These are phyloP conservation scores for Aureobasidium sp. DNA, from an alignment of 2,329 filamentous ascomycete species.

Conservation along the genomic window DNA sequence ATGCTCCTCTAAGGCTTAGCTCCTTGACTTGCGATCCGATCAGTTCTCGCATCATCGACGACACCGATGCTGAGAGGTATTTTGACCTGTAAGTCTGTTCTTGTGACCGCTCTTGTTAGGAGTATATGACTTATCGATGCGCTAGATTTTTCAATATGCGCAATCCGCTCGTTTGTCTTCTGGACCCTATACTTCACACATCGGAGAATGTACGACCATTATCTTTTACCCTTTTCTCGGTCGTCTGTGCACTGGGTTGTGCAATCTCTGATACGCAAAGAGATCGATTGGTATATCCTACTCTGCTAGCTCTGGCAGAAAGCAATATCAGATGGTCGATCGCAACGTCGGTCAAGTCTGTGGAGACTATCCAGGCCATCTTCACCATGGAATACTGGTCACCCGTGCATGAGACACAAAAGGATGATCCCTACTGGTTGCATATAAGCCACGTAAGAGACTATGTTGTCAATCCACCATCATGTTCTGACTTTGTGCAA, in stretches of 20 bases:
- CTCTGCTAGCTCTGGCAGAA: not conserved
- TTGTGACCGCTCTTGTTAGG: not conserved
- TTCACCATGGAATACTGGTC: conserved; percentile 3
- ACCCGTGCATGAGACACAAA: not conserved
- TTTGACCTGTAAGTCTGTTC: not conserved
- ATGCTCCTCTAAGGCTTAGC: not conserved
- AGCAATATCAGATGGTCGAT: conserved; percentile 9
- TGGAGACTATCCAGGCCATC: not conserved
- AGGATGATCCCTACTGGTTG: conserved; percentile 8
- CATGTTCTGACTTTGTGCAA: not conserved
- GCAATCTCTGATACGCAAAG: not conserved
- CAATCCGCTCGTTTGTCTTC: not conserved
- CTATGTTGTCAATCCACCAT: not conserved
- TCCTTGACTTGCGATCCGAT: not conserved
- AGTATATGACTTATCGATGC: not conserved
- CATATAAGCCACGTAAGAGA: conserved; percentile 1
- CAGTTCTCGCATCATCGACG: not conserved
- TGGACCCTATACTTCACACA: not conserved
- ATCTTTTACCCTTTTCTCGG: conserved; percentile 4
- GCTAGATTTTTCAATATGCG: not conserved
- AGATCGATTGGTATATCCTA: not conserved
- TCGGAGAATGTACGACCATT: not conserved
- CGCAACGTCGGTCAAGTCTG: conserved; percentile 1
- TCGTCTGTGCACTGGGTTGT: conserved; percentile 1
- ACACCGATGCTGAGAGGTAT: not conserved